These are phyloP conservation scores for Trichophyton simii DNA, from an alignment of 2,329 filamentous ascomycete species.

Conservation along the genomic window DNA sequence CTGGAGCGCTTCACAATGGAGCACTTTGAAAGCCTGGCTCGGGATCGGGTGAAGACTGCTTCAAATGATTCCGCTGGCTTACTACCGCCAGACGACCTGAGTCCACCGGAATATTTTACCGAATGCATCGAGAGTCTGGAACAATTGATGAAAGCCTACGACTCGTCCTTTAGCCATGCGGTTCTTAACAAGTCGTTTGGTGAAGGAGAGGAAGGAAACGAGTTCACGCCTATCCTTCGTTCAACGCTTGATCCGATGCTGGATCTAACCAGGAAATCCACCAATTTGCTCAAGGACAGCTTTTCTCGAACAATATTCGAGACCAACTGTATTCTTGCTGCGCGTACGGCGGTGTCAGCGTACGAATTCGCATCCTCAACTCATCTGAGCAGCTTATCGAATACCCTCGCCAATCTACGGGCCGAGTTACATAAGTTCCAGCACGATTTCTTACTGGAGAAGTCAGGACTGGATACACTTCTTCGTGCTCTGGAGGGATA, in stretches of 20 bases:
- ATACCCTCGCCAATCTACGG: constrained; percentile 34
- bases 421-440: constrained; percentile 53
- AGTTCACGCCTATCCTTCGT: constrained; percentile 61
- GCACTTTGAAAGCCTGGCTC: constrained; percentile 70
- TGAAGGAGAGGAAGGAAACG: constrained; percentile 50
- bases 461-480: constrained; percentile 60
- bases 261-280: constrained; percentile 47
- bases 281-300: constrained; percentile 25
- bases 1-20: constrained; percentile 66
- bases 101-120: constrained; percentile 64
- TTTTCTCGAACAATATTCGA: constrained; percentile 38
- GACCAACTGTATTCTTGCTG: constrained; percentile 35
- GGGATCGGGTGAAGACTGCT: constrained; percentile 55
- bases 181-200: constrained; percentile 38
- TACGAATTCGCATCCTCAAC: constrained; percentile 50
- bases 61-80: constrained; percentile 61
- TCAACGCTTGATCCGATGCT: constrained; percentile 83
- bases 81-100: constrained; percentile 57
- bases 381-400: constrained; percentile 46
- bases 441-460: constrained; percentile 56
- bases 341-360: constrained; percentile 26
- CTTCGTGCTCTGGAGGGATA: constrained; percentile 44
- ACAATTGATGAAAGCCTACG: constrained; percentile 72
- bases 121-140: constrained; percentile 68
- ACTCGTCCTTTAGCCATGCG: constrained; percentile 54